phyloP scores from a whole-genome alignment of 805 yeast genomes.

The Starmerella apis region DNA sequence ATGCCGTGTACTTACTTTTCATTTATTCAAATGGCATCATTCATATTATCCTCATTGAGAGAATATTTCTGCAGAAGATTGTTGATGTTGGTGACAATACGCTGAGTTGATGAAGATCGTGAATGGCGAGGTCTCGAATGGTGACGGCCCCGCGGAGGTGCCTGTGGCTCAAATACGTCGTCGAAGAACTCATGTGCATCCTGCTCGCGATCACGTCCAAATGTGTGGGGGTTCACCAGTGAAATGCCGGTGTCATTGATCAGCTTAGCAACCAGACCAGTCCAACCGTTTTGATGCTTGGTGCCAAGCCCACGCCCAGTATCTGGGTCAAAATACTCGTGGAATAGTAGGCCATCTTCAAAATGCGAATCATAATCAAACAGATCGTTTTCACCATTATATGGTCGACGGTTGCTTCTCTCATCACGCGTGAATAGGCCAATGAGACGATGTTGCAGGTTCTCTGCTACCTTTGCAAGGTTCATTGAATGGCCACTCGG shows the following conservation, averaged over 20 bases:
- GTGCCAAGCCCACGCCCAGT: constrained; percentile 91
- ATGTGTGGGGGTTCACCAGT: constrained; percentile 33
- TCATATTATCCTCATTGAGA: constrained; percentile 21
- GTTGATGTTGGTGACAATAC: constrained; percentile 23
- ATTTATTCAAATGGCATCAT: constrained; percentile 12
- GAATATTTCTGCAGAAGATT: constrained; percentile 22
- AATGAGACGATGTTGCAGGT: constrained; percentile 74
- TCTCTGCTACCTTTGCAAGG: constrained; percentile 58
- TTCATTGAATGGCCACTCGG: constrained; percentile 39
- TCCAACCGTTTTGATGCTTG: constrained; percentile 94
- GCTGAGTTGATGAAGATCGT: constrained; percentile 19
- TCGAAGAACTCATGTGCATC: constrained; percentile 33
- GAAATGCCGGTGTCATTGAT: constrained; percentile 76
- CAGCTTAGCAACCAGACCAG: constrained; percentile 83
- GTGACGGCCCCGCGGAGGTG: constrained; percentile 22
- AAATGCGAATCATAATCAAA: constrained; percentile 56
- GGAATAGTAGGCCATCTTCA: constrained; percentile 65
- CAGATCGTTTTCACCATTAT: constrained; percentile 46
- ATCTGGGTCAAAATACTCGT: constrained; percentile 88
- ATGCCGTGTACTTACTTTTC: too few relatives aligned
- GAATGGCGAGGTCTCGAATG: constrained; percentile 21
- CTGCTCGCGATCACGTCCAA: constrained; percentile 29
- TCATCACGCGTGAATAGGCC: constrained; percentile 56
- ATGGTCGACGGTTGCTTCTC: constrained; percentile 55
- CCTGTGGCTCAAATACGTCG: constrained; percentile 26